phyloP scores from a whole-genome alignment of 2,329 filamentous ascomycete genomes.

The Fragosphaeria purpurea region DNA sequence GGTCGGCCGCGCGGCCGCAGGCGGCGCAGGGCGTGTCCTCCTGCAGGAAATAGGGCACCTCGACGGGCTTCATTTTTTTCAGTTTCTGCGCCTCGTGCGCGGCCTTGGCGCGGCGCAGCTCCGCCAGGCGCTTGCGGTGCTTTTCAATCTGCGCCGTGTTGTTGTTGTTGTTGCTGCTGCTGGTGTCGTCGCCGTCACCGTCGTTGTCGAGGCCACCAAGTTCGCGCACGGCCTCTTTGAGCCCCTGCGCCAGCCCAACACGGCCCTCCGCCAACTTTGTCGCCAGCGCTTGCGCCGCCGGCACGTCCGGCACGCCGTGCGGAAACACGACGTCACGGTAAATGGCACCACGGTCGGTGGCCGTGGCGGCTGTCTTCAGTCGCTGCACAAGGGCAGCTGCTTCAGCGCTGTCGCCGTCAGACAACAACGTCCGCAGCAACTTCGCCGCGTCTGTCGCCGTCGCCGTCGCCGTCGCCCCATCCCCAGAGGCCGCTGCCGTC shows the following conservation, averaged over 20 bases:
- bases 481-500: conserved; percentile 1
- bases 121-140: conserved; percentile 28
- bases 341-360: conserved; percentile 11
- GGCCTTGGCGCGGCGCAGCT: conserved; percentile 51
- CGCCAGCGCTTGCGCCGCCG: conserved; percentile 6
- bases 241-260: conserved; percentile 9
- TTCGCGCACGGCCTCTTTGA: conserved; percentile 8
- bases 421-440: not conserved
- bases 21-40: conserved; percentile 8
- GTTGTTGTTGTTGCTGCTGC: not conserved
- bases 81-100: conserved; percentile 37
- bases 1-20: conserved; percentile 8
- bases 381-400: conserved; percentile 7
- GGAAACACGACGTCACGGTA: conserved; percentile 13
- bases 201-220: not conserved
- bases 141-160: conserved; percentile 17
- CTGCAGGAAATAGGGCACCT: conserved; percentile 12
- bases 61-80: conserved; percentile 22
- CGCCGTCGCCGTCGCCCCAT: conserved; percentile 7
- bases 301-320: not conserved
- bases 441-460: conserved; percentile 5
- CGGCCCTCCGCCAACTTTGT: conserved; percentile 3
- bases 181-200: conserved; percentile 1
- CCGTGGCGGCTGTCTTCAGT: conserved; percentile 6
- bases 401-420: not conserved